phyloP scores from a whole-genome alignment of 148 eudicot species.

The Rhododendron simsii region DNA sequence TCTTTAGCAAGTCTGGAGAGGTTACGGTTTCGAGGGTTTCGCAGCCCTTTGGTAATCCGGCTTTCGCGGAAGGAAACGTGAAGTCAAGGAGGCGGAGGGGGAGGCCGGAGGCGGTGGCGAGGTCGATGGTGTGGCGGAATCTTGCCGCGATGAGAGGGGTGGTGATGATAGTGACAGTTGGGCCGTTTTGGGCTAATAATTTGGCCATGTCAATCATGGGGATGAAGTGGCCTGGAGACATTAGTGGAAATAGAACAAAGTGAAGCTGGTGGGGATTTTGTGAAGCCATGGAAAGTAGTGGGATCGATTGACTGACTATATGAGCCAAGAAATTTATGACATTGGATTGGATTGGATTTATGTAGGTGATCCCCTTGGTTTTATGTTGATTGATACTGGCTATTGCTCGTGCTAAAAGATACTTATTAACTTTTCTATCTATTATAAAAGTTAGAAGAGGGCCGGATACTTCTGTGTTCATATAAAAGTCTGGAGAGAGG shows the following conservation, averaged over 20 bases:
- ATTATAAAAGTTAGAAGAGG: too few relatives aligned
- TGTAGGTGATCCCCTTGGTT: background rate
- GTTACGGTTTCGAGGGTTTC: slow-evolving; percentile 7
- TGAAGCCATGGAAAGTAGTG: background rate
- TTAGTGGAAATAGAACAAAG: background rate
- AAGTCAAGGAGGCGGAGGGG: background rate
- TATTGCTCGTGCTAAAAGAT: too few relatives aligned
- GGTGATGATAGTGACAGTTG: slow-evolving; percentile 1
- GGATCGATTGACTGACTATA: background rate
- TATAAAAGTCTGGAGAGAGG: background rate
- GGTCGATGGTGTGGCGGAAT: background rate
- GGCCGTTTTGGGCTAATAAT: slow-evolving; percentile 27
- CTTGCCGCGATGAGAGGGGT: background rate
- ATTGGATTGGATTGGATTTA: background rate
- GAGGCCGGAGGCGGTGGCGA: background rate
- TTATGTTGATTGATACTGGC: too few relatives aligned
- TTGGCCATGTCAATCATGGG: slow-evolving; percentile 6
- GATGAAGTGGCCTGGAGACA: slow-evolving; percentile 6
- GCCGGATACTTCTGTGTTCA: too few relatives aligned
- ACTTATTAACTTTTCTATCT: too few relatives aligned
- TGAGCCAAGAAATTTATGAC: background rate
- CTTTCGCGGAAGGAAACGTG: background rate
- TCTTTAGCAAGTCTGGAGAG: slow-evolving; percentile 2
- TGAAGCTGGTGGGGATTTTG: background rate
- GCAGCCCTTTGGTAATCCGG: slow-evolving; percentile 1